Evolutionary conservation across 1,139 yeast genomes (phyloP).

Genomic region (Scheffersomyces titani): DNA sequence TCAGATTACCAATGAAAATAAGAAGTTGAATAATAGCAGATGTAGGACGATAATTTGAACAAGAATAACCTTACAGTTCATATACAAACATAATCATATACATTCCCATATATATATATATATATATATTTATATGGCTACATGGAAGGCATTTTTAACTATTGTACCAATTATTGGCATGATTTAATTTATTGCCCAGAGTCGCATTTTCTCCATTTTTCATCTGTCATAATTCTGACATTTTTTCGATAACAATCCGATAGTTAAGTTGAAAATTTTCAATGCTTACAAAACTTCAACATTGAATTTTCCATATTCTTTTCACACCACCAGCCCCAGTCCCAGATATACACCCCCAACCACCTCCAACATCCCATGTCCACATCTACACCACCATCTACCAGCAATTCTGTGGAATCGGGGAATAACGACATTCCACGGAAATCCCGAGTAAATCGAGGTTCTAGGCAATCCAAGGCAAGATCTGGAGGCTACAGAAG

Average conservation of each 20-base stretch:
- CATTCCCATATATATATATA: not conserved
- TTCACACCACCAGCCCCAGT: not conserved
- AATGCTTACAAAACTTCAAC: not conserved
- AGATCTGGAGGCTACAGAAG: slow-evolving; percentile 5
- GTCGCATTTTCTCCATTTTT: not conserved
- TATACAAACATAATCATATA: no score
- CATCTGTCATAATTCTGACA: not conserved
- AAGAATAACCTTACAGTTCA: no score
- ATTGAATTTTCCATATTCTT: not conserved
- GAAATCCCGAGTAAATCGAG: slow-evolving; percentile 22
- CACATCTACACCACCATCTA: not conserved
- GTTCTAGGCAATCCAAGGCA: slow-evolving; percentile 9
- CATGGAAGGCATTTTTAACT: not conserved
- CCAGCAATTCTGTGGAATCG: not conserved
- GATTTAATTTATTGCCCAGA: no score
- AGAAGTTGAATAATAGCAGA: no score
- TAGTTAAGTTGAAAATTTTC: not conserved
- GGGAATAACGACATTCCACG: not conserved
- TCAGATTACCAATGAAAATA: not conserved
- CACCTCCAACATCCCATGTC: not conserved
- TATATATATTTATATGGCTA: not conserved
- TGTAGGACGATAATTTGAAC: no score
- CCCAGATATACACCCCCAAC: not conserved
- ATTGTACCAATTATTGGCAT: not conserved
- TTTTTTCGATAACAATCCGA: not conserved